Percentiles rank a stretch among this genome's conserved stretches.
These are phyloP conservation scores for Leishmania turanica DNA, from an alignment of 208 protist genomes.

Conservation along the genomic window DNA sequence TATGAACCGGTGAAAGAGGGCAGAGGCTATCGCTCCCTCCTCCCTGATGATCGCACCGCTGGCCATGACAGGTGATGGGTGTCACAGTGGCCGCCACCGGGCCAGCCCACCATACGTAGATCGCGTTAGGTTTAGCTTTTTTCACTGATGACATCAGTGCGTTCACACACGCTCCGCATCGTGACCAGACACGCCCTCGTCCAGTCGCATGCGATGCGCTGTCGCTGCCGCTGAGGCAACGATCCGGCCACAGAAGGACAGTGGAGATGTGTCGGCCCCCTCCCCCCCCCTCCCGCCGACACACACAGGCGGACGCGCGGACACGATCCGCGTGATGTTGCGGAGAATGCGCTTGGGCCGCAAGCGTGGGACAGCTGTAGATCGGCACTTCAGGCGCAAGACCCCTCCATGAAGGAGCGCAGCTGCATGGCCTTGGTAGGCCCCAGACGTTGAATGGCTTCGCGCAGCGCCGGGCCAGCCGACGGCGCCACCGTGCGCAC, in stretches of 20 bases:
- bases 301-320: background rate
- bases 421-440: constrained; percentile 40
- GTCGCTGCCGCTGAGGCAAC: background rate
- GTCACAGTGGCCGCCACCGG: background rate
- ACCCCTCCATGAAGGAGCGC: constrained; percentile 68
- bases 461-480: constrained; percentile 39
- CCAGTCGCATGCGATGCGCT: background rate
- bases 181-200: background rate
- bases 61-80: too few relatives aligned
- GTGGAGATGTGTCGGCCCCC: background rate
- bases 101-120: background rate
- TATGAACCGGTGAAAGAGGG: background rate
- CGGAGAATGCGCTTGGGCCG: background rate
- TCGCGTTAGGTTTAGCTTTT: background rate
- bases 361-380: background rate
- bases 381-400: constrained; percentile 17
- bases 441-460: constrained; percentile 53
- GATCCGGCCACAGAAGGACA: background rate
- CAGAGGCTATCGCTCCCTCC: background rate
- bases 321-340: background rate
- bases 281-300: background rate
- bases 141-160: background rate
- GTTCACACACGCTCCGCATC: background rate
- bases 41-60: background rate
- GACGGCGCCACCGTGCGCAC: constrained; percentile 37